phyloP scores from a whole-genome alignment of 2,329 filamentous ascomycete genomes.

The Arthrobotrys conoides region DNA sequence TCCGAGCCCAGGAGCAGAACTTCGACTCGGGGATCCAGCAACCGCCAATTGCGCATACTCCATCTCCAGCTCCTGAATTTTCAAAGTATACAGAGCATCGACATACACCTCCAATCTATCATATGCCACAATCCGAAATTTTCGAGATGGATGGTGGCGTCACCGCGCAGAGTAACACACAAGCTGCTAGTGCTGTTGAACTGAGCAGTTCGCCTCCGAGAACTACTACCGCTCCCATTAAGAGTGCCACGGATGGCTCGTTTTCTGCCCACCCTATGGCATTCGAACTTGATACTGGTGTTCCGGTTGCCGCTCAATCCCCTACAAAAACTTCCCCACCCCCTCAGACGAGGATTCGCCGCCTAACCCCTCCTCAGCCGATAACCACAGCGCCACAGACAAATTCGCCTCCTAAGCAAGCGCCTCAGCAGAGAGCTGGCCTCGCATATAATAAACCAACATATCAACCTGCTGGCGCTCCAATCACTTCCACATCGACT shows the following conservation, averaged over 20 bases:
- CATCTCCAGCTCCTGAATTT: conserved; percentile 45
- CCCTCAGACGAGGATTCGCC: conserved; percentile 32
- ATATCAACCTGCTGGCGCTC: conserved; percentile 28
- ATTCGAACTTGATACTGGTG: conserved; percentile 57
- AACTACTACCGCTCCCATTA: neutral
- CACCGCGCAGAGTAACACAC: conserved; percentile 1
- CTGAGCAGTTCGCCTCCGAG: conserved; percentile 38
- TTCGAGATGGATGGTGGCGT: conserved; percentile 60
- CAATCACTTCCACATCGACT: conserved; percentile 28
- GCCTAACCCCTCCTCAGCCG: conserved; percentile 48
- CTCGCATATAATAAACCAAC: conserved; percentile 44
- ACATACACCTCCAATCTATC: conserved; percentile 55
- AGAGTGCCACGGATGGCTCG: neutral
- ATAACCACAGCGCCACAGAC: conserved; percentile 29
- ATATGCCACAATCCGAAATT: conserved; percentile 54
- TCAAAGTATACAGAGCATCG: conserved; percentile 52
- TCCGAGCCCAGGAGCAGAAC: conserved; percentile 47
- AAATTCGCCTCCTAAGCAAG: conserved; percentile 18
- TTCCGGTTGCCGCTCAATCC: conserved; percentile 14
- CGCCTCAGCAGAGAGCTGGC: conserved; percentile 17
- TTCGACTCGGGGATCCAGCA: conserved; percentile 26
- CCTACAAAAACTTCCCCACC: conserved; percentile 16
- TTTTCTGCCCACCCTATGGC: conserved; percentile 54
- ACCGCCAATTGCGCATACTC: conserved; percentile 27
- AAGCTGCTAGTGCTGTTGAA: conserved; percentile 33